Conservation (phyloP, 2,329 filamentous ascomycete species). For the Cordyceps javanica region DNA sequence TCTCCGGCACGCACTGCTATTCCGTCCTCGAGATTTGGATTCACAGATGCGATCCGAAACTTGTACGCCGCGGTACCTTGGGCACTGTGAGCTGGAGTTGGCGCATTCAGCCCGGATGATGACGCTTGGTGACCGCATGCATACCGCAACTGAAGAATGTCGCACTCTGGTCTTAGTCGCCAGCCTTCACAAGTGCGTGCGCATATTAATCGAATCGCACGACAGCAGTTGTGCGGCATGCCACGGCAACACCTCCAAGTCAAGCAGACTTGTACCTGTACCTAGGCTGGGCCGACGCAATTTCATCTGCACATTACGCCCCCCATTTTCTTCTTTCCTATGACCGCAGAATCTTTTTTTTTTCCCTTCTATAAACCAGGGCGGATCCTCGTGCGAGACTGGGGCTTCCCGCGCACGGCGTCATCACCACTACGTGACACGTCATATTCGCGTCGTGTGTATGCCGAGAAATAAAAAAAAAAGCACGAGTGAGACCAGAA, state of each 20-base stretch:
- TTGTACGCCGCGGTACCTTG: neutral
- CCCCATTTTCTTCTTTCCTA: neutral
- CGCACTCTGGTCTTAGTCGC: neutral
- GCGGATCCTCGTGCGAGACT: neutral
- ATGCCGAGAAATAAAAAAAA: neutral
- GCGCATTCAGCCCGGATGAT: neutral
- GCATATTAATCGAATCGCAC: neutral
- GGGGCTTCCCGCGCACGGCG: neutral
- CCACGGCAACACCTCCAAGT: neutral
- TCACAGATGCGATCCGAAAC: neutral
- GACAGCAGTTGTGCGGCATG: neutral
- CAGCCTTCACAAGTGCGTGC: too few relatives aligned
- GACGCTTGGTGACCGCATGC: neutral
- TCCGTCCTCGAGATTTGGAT: neutral
- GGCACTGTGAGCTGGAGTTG: neutral
- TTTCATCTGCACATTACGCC: neutral
- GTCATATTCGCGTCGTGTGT: neutral
- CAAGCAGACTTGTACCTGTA: neutral
- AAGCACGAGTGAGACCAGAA: neutral
- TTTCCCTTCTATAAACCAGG: neutral
- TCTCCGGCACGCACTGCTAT: neutral
- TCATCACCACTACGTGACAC: constrained; percentile 9
- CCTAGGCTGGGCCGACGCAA: neutral
- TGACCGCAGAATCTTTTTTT: neutral
- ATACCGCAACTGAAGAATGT: neutral